Base-by-base conservation (phyloP, 2,329 filamentous ascomycete species). In the Hymenoscyphus infarciens region DNA sequence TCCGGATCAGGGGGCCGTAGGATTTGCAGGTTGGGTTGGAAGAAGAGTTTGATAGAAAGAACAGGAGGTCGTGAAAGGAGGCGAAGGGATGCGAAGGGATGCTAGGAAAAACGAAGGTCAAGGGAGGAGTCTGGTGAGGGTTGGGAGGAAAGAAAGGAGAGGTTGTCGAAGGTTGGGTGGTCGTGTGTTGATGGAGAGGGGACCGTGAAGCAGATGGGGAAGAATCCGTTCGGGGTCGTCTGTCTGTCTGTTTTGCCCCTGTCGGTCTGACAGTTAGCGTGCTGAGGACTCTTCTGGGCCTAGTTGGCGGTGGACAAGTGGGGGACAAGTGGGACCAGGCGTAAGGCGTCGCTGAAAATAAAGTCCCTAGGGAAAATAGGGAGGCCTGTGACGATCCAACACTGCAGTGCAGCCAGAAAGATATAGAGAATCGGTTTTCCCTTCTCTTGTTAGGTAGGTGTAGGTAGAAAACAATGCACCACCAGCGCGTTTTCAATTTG, bases 271-370 rank as follows among this genome's bases (percentile, higher is more conserved):
- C 29, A 10, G 5, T 31, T 31, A n/a, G 25, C 53, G 53, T 31
- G 27, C 53, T n/a, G 27, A 33, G 53, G 15, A 16, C 29, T 55
- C 11, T 25, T 55, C 10, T n/a, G n/a, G 25, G 53, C 27, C 53
- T 33, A 33, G 27, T 22, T 29, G 15, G 27, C 53, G 7, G 53
- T 31, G n/a, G 53, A 11, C 29, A 19, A 13, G 53, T 55, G 53
- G 29, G 10, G n/a, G 4, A 31, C 27, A 2, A 33, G 53, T n/a
- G 10, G n/a, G 4, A 31, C 27, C 7, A 33, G 25, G 29, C 53
- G 53, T 55, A 55, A 55, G 53, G 53, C 53, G 53, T 33, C 29
- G 45, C 45, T 52, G 45, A 52, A 52, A 52, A n/a, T n/a, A n/a
- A n/a, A n/a, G n/a, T n/a, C n/a, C n/a, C n/a, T n/a, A n/a, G n/a